These are phyloP conservation scores for Trypanosoma melophagium DNA, from an alignment of 208 protist species.

Conservation along the genomic window DNA sequence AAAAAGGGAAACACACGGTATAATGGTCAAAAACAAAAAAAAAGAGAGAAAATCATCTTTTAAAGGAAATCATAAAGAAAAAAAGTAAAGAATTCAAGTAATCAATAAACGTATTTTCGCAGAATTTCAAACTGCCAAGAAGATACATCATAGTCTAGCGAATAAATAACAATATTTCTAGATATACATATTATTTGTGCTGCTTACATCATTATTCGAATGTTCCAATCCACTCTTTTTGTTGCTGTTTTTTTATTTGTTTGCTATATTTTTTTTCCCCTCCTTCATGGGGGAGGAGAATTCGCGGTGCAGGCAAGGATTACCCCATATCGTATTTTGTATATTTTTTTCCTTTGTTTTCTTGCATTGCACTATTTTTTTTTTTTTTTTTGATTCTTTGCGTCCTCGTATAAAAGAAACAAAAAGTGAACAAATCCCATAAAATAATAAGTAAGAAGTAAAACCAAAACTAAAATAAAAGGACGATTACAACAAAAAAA, in stretches of 20 bases:
- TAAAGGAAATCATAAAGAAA: slow-evolving; percentile 6
- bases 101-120: too few relatives aligned
- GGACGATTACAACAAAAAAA: slow-evolving; percentile 15
- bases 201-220: too few relatives aligned
- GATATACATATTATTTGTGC: too few relatives aligned
- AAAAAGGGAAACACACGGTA: slow-evolving; percentile 14
- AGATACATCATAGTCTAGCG: too few relatives aligned
- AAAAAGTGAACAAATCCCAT: slow-evolving; percentile 1
- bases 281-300: too few relatives aligned
- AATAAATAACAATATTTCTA: too few relatives aligned
- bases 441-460: slow-evolving; percentile 8
- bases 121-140: too few relatives aligned
- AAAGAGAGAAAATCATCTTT: background rate
- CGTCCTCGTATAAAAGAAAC: background rate
- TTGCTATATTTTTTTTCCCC: too few relatives aligned
- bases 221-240: too few relatives aligned
- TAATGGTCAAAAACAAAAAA: slow-evolving; percentile 1
- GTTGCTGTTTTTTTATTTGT: too few relatives aligned
- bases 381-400: background rate
- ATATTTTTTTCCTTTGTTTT: background rate
- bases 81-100: slow-evolving; percentile 1
- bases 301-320: too few relatives aligned
- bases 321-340: too few relatives aligned
- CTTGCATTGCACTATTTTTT: background rate
- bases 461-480: slow-evolving; percentile 1